These are phyloP conservation scores for Ceratorhiza oryzae-sativae DNA, from an alignment of 1,284 basidiomycete genomes.

Conservation along the genomic window DNA sequence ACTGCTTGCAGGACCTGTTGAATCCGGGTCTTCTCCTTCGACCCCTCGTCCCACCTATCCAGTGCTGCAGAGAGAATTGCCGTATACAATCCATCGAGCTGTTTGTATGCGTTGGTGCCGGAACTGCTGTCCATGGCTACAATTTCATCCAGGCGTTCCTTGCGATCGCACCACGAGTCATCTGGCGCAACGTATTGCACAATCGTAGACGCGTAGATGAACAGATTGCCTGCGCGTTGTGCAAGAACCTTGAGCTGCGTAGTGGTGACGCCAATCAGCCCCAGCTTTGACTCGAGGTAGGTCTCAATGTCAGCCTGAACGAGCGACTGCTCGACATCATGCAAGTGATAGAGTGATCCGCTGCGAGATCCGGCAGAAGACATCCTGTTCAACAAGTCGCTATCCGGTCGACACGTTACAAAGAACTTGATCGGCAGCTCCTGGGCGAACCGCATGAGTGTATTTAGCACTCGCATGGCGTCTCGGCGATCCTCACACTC, in stretches of 20 bases:
- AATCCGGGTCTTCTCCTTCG: neutral
- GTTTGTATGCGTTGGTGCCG: neutral
- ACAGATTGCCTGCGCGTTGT: neutral
- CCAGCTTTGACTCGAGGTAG: neutral
- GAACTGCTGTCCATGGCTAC: neutral
- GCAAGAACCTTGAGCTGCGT: neutral
- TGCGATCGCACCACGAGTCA: neutral
- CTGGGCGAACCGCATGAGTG: neutral
- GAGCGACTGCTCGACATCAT: neutral
- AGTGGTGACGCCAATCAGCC: neutral
- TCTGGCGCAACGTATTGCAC: neutral
- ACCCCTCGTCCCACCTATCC: neutral
- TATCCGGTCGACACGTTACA: conserved; percentile 34
- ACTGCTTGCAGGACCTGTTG: neutral
- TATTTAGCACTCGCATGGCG: neutral
- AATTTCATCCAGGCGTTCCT: neutral
- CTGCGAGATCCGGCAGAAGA: neutral
- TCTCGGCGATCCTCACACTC: conserved; percentile 10
- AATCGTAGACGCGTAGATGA: conserved; percentile 6
- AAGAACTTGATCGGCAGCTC: conserved; percentile 6
- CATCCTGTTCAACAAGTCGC: neutral
- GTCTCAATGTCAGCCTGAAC: neutral
- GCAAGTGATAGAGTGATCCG: no score
- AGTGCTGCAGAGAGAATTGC: neutral
- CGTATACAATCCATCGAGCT: neutral